Evolutionary conservation across 208 protist genomes (phyloP).

Genomic region (Trypanosoma avium): DNA sequence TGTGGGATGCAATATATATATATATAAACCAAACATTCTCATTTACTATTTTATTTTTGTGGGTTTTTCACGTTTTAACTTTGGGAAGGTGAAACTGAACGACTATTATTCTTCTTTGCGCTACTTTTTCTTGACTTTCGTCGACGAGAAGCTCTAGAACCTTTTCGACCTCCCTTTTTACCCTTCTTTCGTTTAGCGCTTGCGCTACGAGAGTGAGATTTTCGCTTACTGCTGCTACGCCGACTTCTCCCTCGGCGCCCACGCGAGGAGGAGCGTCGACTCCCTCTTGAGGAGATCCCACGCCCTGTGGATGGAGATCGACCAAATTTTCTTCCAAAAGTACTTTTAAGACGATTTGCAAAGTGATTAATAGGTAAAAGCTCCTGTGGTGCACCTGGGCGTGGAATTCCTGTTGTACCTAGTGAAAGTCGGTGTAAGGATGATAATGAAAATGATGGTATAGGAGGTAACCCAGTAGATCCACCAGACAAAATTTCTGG

Average conservation of each 20-base stretch:
- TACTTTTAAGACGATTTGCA: not conserved
- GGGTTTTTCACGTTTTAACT: not conserved
- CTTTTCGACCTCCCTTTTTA: not conserved
- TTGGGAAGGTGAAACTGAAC: not conserved
- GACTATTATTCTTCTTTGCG: not conserved
- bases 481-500: slow-evolving; percentile 12
- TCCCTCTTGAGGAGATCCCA: not conserved
- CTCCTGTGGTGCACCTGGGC: slow-evolving; percentile 13
- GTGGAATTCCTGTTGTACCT: slow-evolving; percentile 5
- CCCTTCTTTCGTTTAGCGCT: slow-evolving; percentile 7
- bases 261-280: not conserved
- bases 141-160: not conserved
- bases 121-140: not conserved
- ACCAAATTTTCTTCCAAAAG: not conserved
- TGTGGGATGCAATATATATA: too few species aligned
- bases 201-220: slow-evolving; percentile 15
- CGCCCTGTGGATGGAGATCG: not conserved
- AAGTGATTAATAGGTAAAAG: slow-evolving; percentile 9
- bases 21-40: too few species aligned
- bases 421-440: slow-evolving; percentile 13
- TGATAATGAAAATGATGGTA: slow-evolving; percentile 2
- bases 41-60: too few species aligned
- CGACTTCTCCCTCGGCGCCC: slow-evolving; percentile 14
- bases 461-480: slow-evolving; percentile 7
- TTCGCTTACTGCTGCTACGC: slow-evolving; percentile 11